A percentile compares a stretch with the other conserved stretches of the same genome.
Conservation (phyloP, 179 eudicot genomes). For the Heliamphora pulchella region DNA sequence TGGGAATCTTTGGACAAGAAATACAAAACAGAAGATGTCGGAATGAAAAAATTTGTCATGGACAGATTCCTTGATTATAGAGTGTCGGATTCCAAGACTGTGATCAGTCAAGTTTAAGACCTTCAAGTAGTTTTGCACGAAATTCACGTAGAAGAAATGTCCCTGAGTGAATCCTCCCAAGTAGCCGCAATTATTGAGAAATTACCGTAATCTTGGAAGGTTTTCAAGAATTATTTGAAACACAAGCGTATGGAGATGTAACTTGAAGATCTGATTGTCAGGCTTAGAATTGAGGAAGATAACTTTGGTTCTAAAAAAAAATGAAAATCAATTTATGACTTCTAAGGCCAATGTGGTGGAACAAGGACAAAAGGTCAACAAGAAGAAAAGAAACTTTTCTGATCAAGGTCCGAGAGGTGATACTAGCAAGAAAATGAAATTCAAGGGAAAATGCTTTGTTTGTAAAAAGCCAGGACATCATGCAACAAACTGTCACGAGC, state of each 20-base stretch:
- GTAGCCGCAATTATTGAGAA: background rate
- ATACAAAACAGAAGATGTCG: background rate
- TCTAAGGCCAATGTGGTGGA: conserved; percentile 5
- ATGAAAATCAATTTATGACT: background rate
- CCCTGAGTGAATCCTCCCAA: background rate
- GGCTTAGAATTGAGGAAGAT: background rate
- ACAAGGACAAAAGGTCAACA: background rate
- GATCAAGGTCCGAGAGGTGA: background rate
- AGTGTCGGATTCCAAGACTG: background rate
- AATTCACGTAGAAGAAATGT: background rate
- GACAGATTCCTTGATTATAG: background rate
- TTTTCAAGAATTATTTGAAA: background rate
- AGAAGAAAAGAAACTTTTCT: background rate
- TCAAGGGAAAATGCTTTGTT: background rate
- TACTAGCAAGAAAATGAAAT: background rate
- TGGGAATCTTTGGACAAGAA: background rate
- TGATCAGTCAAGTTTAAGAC: background rate
- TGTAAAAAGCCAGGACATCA: background rate
- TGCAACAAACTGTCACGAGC: background rate
- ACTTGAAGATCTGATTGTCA: background rate
- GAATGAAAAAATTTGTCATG: background rate
- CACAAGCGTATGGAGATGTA: conserved; percentile 1
- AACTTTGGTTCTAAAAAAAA: background rate
- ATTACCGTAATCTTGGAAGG: background rate
- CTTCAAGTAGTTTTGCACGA: background rate